A percentile compares a stretch with the other conserved stretches of the same genome.
Evolutionary conservation across 805 yeast species (phyloP).

Genomic region (Zygosaccharomyces rouxii): DNA sequence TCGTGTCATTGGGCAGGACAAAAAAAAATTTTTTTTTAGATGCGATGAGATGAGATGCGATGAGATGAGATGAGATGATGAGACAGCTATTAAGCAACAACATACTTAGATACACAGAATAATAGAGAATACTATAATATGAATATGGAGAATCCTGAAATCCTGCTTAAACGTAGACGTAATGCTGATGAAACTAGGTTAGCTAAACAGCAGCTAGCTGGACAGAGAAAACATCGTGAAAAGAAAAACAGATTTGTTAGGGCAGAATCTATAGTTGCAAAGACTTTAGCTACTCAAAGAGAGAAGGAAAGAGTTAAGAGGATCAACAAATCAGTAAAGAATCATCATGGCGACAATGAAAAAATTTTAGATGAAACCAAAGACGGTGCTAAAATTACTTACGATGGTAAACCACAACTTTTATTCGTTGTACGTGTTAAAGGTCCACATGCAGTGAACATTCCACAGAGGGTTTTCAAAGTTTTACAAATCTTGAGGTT

Average conservation of each 20-base stretch:
- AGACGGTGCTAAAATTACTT: constrained; percentile 33
- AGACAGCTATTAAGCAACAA: background rate
- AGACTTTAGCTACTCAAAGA: constrained; percentile 58
- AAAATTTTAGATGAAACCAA: constrained; percentile 18
- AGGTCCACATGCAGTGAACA: constrained; percentile 58
- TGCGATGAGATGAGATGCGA: constrained; percentile 17
- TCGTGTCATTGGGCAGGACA: too few species aligned
- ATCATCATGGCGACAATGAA: constrained; percentile 27
- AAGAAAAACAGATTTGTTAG: constrained; percentile 56
- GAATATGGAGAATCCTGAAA: constrained; percentile 53
- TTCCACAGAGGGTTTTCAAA: constrained; percentile 61
- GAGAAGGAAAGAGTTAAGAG: constrained; percentile 66
- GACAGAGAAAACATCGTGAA: constrained; percentile 42
- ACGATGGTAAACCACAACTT: constrained; percentile 46
- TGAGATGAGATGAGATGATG: constrained; percentile 10
- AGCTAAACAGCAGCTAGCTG: constrained; percentile 67
- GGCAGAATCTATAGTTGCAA: constrained; percentile 70
- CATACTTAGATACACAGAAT: background rate
- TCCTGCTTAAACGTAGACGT: constrained; percentile 73
- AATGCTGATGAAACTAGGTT: constrained; percentile 68
- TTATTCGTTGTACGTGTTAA: constrained; percentile 64
- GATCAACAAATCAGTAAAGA: constrained; percentile 38
- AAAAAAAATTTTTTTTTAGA: background rate
- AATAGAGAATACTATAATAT: constrained; percentile 40
- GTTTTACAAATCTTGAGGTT: constrained; percentile 60